Percentiles rank a stretch among this genome's conserved stretches.
Evolutionary conservation across 306 rosid species (phyloP).

Genomic region (Castanea sativa): DNA sequence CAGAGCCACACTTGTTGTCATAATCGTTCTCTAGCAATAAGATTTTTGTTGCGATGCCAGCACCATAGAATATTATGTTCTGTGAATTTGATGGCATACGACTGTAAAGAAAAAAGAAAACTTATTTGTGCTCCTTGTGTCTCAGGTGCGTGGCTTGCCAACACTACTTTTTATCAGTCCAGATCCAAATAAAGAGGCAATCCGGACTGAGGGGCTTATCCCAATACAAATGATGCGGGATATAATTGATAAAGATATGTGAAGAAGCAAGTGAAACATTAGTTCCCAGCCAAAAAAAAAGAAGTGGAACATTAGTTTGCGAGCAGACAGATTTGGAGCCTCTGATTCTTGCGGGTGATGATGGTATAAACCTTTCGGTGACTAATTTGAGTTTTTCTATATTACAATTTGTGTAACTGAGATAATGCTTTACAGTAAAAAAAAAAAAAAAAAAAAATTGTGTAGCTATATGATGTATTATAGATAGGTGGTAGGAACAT

Average conservation of each 20-base stretch:
- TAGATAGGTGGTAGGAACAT: conserved; percentile 9
- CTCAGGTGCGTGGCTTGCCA: conserved; percentile 87
- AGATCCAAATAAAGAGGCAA: conserved; percentile 77
- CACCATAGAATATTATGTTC: background rate
- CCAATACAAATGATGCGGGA: conserved; percentile 97
- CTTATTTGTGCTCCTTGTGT: background rate
- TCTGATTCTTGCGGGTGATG: background rate
- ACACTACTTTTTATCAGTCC: conserved; percentile 82
- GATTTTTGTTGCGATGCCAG: background rate
- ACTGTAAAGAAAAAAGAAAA: background rate
- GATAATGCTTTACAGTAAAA: conserved; percentile 10
- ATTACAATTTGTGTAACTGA: background rate
- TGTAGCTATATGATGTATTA: conserved; percentile 27
- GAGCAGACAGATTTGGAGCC: conserved; percentile 2
- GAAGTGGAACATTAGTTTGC: too few relatives aligned
- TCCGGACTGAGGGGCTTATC: conserved; percentile 86
- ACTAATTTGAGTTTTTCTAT: conserved; percentile 7
- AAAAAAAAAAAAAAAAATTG: conserved; percentile 24
- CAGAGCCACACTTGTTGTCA: background rate
- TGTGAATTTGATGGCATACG: background rate
- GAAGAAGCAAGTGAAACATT: conserved; percentile 18
- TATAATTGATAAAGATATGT: conserved; percentile 70
- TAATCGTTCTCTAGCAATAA: background rate
- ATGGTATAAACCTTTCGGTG: background rate
- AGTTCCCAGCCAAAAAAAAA: too few relatives aligned